phyloP scores from a whole-genome alignment of 192 early-diverging fungal species.

The Dissophora ornata region DNA sequence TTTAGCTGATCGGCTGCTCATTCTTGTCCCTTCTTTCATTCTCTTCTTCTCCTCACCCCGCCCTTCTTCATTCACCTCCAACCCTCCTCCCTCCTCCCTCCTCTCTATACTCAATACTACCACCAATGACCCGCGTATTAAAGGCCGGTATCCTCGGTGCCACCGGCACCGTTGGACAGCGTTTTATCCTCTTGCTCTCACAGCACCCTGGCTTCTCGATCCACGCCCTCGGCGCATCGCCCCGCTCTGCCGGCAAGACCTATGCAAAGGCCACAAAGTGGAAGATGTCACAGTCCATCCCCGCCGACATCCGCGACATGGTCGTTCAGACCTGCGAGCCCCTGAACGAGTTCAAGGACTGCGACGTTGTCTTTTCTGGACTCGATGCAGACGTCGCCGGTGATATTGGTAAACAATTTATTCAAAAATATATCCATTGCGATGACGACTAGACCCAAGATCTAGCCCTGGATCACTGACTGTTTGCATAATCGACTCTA shows the following conservation, averaged over 20 bases:
- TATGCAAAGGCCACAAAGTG: conserved; percentile 86
- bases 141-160: conserved; percentile 94
- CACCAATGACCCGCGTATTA: conserved; percentile 48
- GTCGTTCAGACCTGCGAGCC: conserved; percentile 81
- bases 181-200: conserved; percentile 92
- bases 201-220: conserved; percentile 89
- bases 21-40: neutral
- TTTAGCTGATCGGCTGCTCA: too few relatives aligned
- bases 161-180: conserved; percentile 98
- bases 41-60: neutral
- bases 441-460: neutral
- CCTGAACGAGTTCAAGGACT: conserved; percentile 73
- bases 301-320: conserved; percentile 64
- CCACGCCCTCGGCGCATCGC: conserved; percentile 90
- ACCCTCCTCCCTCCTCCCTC: neutral
- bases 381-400: conserved; percentile 95
- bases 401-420: conserved; percentile 72
- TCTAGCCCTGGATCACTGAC: neutral
- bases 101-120: neutral
- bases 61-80: neutral
- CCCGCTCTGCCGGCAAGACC: conserved; percentile 88
- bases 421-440: neutral
- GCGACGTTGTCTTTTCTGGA: conserved; percentile 95
- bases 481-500: conserved; percentile 20
- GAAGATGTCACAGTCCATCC: conserved; percentile 89